Base-by-base conservation (phyloP, 208 protist genomes). In the Acanthamoeba castellanii region DNA sequence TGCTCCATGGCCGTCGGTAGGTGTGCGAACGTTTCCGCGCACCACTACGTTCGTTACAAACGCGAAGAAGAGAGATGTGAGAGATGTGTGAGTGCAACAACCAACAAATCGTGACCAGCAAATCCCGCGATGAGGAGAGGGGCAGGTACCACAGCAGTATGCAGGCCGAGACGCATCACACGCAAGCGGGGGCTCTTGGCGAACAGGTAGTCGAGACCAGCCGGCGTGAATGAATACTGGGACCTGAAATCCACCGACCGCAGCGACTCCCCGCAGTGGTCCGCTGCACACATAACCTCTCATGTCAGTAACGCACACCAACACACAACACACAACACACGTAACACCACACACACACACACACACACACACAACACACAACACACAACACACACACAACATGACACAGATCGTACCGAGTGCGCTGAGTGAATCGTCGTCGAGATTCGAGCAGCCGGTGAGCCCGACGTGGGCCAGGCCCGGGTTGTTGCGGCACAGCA, bases 191-290 rank as follows among this genome's bases (percentile, higher is more conserved):
- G 8, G 64, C 27, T 32, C 64, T 70, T 70, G 64, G 64, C n/a
- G 20, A 70, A 32, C 64, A 70, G 27, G n/a, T 70, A 7, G 64
- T 27, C 64, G 64, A 70, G 64, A 18, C 78, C 78, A n/a, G 16
- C 7, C 20, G 78, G 32, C 20, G 78, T 61, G 78, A 87, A 59
- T 6, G 78, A 87, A 9, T 52, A 59, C 78, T 61, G 37, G 3
- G 45, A 52, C 25, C 2, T 16, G 7, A 87, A 34, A 0, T 87
- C 30, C 3, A 87, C 16, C 37, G 47, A 61, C 27, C 37, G 37
- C 37, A 87, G 78, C n/a, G 78, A 61, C 45, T 59, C 47, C 11
- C 78, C 78, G 78, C 78, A 87, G 47, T 61, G 22, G 2, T 87
- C 78, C 20, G 78, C 78, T 87, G 78, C 32, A 2, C 64, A 25